Base-by-base conservation (phyloP, 2,329 filamentous ascomycete genomes). In the Diaporthe helianthi region DNA sequence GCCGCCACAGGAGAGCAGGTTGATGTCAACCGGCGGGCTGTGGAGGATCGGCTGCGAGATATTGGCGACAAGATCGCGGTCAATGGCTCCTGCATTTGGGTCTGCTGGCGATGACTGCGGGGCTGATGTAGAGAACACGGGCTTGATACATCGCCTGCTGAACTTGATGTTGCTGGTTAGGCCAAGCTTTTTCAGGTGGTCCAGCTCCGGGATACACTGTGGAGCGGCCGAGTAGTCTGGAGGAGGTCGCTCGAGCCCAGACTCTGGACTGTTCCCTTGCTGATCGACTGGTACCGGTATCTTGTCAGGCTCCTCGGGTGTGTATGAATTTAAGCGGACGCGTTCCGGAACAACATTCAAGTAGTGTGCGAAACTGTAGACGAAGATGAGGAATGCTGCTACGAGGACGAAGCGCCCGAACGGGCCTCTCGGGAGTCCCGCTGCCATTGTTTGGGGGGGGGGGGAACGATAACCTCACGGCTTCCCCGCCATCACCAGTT, bases 61-160 rank as follows among this genome's bases (percentile, higher is more conserved):
- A n/a, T 65, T 71, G 38, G 65, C 44, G 38, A 69, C 51, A 6
- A 44, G 33, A 26, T 58, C 58, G 17, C 69, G 38, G 38, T 61
- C 38, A 17, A 31, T 49, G 26, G 47, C 19, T 26, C 29, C 47
- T 9, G 58, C 41, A 61, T 61, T 47, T 7, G 58, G 58, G 19
- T 61, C 58, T 26, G 58, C 58, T 6, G 58, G 58, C 3, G 58
- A 61, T 24, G 58, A 61, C 41, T 61, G 58, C 6, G 58, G 58
- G 2, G 58, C 58, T 10, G 19, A 12, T 24, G 58, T 33, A 4
- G 64, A 51, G 17, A 53, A 55, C 7, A 63, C 36, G 49, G 68
- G 68, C 41, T 51, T 67, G 19, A 70, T 70, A 66, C 68, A 70
- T 1, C 68, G 49, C 53, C 49, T 70, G 36, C 54, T 47, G 54